Evolutionary conservation across 176 grass and related monocot genomes (phyloP).

Genomic region (Oryza coarctata): DNA sequence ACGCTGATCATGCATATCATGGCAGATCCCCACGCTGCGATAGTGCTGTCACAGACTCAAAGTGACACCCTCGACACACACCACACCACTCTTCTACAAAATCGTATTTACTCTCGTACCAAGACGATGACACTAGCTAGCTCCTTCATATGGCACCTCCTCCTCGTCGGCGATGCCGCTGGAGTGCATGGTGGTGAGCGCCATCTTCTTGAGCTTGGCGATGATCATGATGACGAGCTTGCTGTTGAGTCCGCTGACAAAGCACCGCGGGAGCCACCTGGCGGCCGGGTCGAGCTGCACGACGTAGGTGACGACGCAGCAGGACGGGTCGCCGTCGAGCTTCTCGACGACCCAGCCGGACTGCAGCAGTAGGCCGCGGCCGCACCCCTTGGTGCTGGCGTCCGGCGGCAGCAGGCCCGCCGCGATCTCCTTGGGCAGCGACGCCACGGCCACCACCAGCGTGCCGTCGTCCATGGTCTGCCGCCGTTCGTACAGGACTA

Average conservation of each 20-base stretch:
- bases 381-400: not conserved
- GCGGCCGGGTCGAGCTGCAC: conserved; percentile 85
- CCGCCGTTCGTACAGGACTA: conserved; percentile 89
- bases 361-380: conserved; percentile 67
- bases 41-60: not conserved
- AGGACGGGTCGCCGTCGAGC: conserved; percentile 33
- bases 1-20: not conserved
- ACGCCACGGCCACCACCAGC: conserved; percentile 86
- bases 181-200: conserved; percentile 39
- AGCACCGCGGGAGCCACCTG: conserved; percentile 86
- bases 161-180: not conserved
- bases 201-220: conserved; percentile 82
- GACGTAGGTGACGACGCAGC: conserved; percentile 84
- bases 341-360: conserved; percentile 98
- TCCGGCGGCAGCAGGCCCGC: conserved; percentile 75
- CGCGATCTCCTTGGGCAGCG: conserved; percentile 94
- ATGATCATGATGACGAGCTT: conserved; percentile 93
- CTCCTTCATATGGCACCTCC: not conserved
- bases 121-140: not conserved
- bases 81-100: conserved; percentile 11
- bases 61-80: not conserved
- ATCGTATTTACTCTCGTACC: conserved; percentile 36
- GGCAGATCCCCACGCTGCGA: not conserved
- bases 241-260: conserved; percentile 80
- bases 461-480: conserved; percentile 98